phyloP scores from a whole-genome alignment of 352 stramenopile genomes.

The Pythium monospermum region DNA sequence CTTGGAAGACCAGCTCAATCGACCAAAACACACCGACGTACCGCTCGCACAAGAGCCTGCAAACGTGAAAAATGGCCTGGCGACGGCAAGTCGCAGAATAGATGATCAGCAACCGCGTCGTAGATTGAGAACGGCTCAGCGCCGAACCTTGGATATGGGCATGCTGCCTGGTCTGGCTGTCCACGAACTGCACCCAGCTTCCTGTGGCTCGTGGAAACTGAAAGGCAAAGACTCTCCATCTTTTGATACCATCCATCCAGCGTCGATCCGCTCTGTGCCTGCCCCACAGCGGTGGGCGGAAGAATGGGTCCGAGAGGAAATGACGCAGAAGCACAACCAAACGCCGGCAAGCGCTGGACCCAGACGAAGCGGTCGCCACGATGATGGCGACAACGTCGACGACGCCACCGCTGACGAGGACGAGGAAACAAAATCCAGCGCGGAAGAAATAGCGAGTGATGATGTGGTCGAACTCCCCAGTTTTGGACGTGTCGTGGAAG shows the following conservation, averaged over 20 bases:
- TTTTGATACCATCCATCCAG: conserved; percentile 11
- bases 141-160: conserved; percentile 25
- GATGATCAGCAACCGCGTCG: conserved; percentile 3
- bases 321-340: not conserved
- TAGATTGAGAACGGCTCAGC: conserved; percentile 13
- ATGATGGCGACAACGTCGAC: not conserved
- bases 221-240: conserved; percentile 38
- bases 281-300: conserved; percentile 14
- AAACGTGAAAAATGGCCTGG: no score
- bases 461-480: conserved; percentile 13
- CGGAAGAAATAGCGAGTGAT: not conserved
- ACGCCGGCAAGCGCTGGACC: not conserved
- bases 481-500: conserved; percentile 53
- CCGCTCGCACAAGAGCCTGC: no score
- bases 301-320: conserved; percentile 4
- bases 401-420: not conserved
- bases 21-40: conserved; percentile 6
- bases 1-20: conserved; percentile 25
- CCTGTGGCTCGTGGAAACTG: conserved; percentile 55
- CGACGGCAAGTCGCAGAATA: no score
- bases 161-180: conserved; percentile 34
- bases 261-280: not conserved
- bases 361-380: conserved; percentile 12
- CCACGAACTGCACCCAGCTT: conserved; percentile 48
- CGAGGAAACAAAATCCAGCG: not conserved